Base-by-base conservation (phyloP, 2,329 filamentous ascomycete species). In the Emmonsiellopsis sp. region DNA sequence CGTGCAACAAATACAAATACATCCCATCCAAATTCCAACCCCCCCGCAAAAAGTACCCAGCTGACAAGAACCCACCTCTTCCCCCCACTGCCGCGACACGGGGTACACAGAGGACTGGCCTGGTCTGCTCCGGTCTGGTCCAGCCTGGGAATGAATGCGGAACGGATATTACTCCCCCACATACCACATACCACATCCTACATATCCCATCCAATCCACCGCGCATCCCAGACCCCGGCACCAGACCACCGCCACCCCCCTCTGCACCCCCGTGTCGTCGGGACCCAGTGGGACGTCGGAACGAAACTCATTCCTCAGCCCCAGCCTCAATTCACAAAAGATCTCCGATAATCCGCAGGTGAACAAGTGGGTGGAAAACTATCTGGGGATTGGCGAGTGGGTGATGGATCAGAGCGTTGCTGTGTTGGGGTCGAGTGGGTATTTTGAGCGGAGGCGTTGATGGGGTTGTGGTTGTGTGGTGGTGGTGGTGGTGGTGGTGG, bases 361-460 rank as follows among this genome's bases (percentile, higher is more conserved):
- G 62, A 85, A 86, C 69, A 85, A 84, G 66, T 97, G 91, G 90
- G 83, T 97, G 61, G 86, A 92, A 66, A 92, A 86, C 69, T 97
- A 97, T 71, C 83, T 97, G 43, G 89, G 89, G 58, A 85, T 96
- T 15, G 93, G 93, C 63, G 93, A 98, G 76, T 95, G 90, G 83
- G 87, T 96, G 59, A 95, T 98, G 90, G 93, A 98, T 72, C 87
- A 94, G 76, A 94, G 90, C 32, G 89, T 97, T 34, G 91, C 91
- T 41, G 82, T 97, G 54, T 88, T 95, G 68, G 87, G 89, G 42
- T 85, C 87, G 48, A 94, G 88, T 67, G 81, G 85, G 56, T 98
- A 84, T 74, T 98, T 98, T 70, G 91, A 96, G 76, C 82, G 93
- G 66, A 91, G 55, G 40, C 55, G 57, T 38, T 59, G 56, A 56